Evolutionary conservation across 495 filamentous ascomycete species (phyloP), one percentile per base, ranked within the genome.

Genomic region (Penicillium antarcticum): DNA sequence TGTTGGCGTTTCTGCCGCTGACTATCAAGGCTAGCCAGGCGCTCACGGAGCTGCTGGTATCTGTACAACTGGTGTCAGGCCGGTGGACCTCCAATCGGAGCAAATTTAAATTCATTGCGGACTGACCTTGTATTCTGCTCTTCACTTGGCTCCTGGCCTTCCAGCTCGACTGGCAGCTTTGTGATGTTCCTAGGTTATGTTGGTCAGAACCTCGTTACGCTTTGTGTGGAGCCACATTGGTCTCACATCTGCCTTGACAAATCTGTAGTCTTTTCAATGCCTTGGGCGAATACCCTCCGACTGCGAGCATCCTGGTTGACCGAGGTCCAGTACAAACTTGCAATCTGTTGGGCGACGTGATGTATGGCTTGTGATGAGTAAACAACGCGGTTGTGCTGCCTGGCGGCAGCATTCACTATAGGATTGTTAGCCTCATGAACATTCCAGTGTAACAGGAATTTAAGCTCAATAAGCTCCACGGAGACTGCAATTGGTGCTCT

Each of bases 271-370:
- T 67, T 74, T 14, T 71, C 73, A 2, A 71, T 70, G 0, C 63
- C 70, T 1, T 61, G 70, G 32, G 55, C 17, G 52, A 74, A 26
- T 44, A 68, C 45, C 55, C 66, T 39, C 54, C 67, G 60, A 53
- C 68, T 71, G 21, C 77, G 74, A 2, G 65, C 69, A 34, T 79
- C 77, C 61, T 70, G 65, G 9, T 52, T 76, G 26, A 74, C 72
- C 0, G 72, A 60, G 19, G 69, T 56, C 78, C 83, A 84, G 61
- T 92, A 94, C 44, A 92, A 67, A 44, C 69, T 71, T 57, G 91
- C 83, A 37, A 95, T 84, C 73, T 95, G 89, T 67, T 91, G 86
- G 18, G 88, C 89, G 35, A 95, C 80, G 70, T 91, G 87, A 32
- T 88, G 81, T 48, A 84, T 81, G 0, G 87, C 83, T 57, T 92